Conservation (phyloP, 2,329 filamentous ascomycete genomes). For the Fusarium pseudograminearum region DNA sequence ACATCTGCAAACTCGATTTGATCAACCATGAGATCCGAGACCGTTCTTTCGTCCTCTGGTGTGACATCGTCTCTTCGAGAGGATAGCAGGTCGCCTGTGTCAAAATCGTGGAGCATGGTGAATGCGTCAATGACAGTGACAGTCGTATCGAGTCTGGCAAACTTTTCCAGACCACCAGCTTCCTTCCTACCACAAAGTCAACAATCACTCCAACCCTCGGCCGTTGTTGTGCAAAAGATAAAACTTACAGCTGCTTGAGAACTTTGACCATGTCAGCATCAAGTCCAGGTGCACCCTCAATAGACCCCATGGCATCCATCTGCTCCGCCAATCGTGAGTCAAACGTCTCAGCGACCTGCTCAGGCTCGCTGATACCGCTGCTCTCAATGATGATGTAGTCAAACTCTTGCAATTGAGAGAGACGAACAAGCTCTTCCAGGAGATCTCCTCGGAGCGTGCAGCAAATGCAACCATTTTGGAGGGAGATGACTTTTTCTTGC, state of each 20-base stretch:
- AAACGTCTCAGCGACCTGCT: constrained; percentile 81
- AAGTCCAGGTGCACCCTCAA: constrained; percentile 48
- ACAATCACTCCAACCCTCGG: fast-evolving
- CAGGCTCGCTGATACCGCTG: constrained; percentile 77
- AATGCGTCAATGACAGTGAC: constrained; percentile 81
- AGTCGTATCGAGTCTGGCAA: constrained; percentile 76
- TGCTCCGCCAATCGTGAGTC: constrained; percentile 66
- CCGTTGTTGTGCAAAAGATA: fast-evolving
- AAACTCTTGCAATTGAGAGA: constrained; percentile 71
- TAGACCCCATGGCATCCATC: constrained; percentile 54
- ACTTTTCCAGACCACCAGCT: constrained; percentile 72
- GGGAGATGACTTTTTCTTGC: constrained; percentile 73
- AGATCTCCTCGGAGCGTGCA: constrained; percentile 79
- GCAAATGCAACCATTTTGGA: constrained; percentile 82
- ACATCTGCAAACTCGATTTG: constrained; percentile 84
- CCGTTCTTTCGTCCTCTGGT: constrained; percentile 77
- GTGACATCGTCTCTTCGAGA: constrained; percentile 72
- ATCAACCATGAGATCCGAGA: constrained; percentile 81
- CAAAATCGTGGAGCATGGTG: constrained; percentile 78
- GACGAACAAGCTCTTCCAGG: constrained; percentile 74
- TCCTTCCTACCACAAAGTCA: constrained; percentile 53
- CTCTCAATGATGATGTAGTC: constrained; percentile 81
- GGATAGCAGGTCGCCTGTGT: constrained; percentile 75
- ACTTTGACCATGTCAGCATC: constrained; percentile 53
- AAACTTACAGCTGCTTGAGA: constrained; percentile 53